Evolutionary conservation across 1,139 yeast genomes (phyloP), one percentile per base, ranked within the genome.

Genomic region (Scheffersomyces titani): DNA sequence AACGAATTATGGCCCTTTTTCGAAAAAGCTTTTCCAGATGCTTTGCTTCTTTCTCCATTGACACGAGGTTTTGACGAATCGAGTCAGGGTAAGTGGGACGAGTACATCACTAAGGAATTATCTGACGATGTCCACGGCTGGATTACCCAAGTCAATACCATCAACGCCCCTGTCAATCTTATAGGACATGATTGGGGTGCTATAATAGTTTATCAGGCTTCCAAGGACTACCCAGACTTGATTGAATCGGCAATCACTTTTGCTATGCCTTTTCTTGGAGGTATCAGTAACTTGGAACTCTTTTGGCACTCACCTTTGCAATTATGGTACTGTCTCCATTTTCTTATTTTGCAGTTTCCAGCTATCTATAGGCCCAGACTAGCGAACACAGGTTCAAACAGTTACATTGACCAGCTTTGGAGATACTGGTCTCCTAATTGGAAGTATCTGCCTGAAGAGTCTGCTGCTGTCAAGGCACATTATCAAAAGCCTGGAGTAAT

Each of bases 111-210:
- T 22, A 56, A 63, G 18, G 72, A 76, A 55, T 55, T 77, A 21
- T 81, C 82, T 5, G 62, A 62, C 1, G 83, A 79, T 57, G 71
- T 78, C 22, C 60, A 63, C 52, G 71, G 71, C 21, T 78, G 81
- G 78, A 72, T 78, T 47, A 59, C 64, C 49, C 59, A 72, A 45
- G 63, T 62, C 30, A 63, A 64, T 49, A 65, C 67, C 1, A 57
- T 60, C 11, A 49, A 56, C 7, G 5, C 46, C 18, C 77, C 79
- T 1, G 75, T 78, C 5, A 81, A 78, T 59, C 60, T 79, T 46
- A 67, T 79, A 20, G 82, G 82, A 6, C 83, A 79, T 60, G 83
- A 79, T 62, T 79, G 83, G 83, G 83, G 83, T 36, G 81, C 83
- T 2, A 65, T 77, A 22, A 66, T 72, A 40, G 63, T 76, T 16